Evolutionary conservation across 140 eudicot genomes (phyloP).

Genomic region (Flaveria floridana): DNA sequence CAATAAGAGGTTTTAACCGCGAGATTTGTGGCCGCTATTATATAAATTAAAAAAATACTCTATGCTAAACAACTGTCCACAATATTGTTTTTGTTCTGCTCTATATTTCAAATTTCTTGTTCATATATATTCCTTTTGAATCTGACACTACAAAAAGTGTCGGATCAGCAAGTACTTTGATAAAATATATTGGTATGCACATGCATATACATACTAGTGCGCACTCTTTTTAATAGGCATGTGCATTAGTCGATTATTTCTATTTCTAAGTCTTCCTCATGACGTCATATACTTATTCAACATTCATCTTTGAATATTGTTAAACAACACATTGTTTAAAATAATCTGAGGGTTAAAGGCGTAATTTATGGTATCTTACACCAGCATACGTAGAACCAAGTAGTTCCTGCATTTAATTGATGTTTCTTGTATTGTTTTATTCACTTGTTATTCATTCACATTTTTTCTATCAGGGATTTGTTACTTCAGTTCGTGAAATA

Average conservation of each 20-base stretch:
- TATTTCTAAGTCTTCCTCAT: neutral
- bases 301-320: neutral
- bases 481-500: conserved; percentile 83
- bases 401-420: conserved; percentile 13
- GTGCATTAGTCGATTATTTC: no score
- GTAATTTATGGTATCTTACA: conserved; percentile 4
- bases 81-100: no score
- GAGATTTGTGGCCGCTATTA: no score
- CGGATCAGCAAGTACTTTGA: neutral
- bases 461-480: conserved; percentile 68
- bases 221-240: neutral
- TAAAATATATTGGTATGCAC: neutral
- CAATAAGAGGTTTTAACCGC: no score
- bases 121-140: neutral
- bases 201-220: neutral
- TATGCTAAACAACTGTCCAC: no score
- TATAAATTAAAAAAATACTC: no score
- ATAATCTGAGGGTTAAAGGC: neutral
- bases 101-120: neutral
- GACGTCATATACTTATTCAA: neutral
- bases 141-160: neutral
- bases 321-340: neutral
- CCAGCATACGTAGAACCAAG: conserved; percentile 4
- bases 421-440: conserved; percentile 10
- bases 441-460: neutral